phyloP scores from a whole-genome alignment of 495 filamentous ascomycete genomes.

The Pseudevernia furfuracea region DNA sequence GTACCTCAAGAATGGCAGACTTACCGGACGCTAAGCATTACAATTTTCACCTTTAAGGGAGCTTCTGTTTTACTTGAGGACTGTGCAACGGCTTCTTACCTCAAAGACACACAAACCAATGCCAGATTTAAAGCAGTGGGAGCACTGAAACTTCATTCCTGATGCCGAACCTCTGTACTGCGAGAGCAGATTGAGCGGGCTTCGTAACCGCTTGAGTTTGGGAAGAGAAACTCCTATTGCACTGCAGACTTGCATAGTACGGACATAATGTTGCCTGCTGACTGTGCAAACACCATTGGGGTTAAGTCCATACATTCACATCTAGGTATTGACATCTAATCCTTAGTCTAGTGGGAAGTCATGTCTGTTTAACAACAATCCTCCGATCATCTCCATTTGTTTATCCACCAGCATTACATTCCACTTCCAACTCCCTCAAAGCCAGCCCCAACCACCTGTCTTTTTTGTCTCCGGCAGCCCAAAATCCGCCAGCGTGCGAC shows the following conservation, averaged over 20 bases:
- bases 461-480: neutral
- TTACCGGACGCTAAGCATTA: no score
- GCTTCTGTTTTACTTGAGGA: no score
- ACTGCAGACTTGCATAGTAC: neutral
- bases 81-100: neutral
- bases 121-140: neutral
- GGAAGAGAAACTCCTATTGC: neutral
- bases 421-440: neutral
- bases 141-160: neutral
- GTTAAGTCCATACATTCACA: neutral
- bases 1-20: no score
- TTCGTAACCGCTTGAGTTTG: neutral
- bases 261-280: neutral
- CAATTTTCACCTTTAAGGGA: neutral
- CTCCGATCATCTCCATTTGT: neutral
- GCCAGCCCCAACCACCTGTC: neutral
- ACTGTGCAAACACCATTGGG: neutral
- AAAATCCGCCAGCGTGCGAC: neutral
- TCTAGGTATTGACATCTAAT: neutral
- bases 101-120: neutral
- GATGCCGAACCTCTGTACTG: neutral
- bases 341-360: neutral
- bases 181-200: neutral
- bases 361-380: neutral
- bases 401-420: neutral